These are phyloP conservation scores for Camellia granthamiana DNA, from an alignment of 148 eudicot species.

Conservation along the genomic window DNA sequence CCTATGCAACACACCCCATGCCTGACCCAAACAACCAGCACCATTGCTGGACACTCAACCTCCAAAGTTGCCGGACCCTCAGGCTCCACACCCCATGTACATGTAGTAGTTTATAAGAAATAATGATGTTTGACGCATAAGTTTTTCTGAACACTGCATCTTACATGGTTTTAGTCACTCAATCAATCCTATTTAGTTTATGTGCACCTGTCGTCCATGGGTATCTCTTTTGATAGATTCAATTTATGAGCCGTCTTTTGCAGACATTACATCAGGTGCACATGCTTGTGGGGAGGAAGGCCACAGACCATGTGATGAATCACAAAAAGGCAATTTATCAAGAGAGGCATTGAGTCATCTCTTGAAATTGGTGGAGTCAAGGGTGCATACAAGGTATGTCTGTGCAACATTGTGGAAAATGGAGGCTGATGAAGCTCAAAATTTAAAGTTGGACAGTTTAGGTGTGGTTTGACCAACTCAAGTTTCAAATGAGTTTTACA, in stretches of 20 bases:
- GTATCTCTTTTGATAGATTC: not conserved
- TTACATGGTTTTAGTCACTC: no score
- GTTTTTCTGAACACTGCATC: not conserved
- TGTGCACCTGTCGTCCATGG: not conserved
- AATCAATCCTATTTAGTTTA: not conserved
- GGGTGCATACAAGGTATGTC: constrained; percentile 48
- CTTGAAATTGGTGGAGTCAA: constrained; percentile 42
- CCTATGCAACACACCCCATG: no score
- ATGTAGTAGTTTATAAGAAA: not conserved
- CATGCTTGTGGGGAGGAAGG: constrained; percentile 21
- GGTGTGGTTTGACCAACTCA: not conserved
- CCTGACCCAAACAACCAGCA: no score
- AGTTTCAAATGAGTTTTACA: no score
- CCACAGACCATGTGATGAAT: constrained; percentile 27
- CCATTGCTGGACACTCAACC: no score
- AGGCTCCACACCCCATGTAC: no score
- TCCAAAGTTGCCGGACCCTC: no score
- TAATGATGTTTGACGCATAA: not conserved
- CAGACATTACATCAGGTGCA: constrained; percentile 54
- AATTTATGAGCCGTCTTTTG: constrained; percentile 12
- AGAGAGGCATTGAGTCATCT: constrained; percentile 57
- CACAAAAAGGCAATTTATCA: constrained; percentile 30
- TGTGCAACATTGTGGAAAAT: not conserved
- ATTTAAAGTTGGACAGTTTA: not conserved
- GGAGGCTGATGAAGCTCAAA: not conserved